Base-by-base conservation (phyloP, 805 yeast genomes). In the Saturnispora diversa region DNA sequence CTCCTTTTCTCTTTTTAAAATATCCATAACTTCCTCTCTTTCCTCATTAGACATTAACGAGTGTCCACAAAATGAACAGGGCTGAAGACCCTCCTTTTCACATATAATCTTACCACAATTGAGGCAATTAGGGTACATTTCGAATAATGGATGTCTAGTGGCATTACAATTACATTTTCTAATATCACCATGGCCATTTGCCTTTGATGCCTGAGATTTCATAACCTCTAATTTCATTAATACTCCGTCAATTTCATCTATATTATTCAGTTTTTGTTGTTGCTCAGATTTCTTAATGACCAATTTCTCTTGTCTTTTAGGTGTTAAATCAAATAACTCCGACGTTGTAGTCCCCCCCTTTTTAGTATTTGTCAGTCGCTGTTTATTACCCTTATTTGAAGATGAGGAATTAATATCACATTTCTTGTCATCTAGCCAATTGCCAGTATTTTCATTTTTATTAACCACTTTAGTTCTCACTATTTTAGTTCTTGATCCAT, bases 81-180 rank as follows among this genome's bases (percentile, higher is more conserved):
- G 92, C 44, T 88, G 92, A 19, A 85, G 64, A 0, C 97, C 97
- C 55, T 92, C 97, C 50, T 79, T 80, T 4, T 72, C 70, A 64
- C 99, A 92, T 2, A 92, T 84, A 31, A 92, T 84, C 58, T 87
- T 84, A 9, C 99, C 99, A 58, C 99, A 92, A 44, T 82, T 78
- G 30, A 92, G 62, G 53, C 99, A 92, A 56, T 92, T 92, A 1
- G 98, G 97, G 2, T 94, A 92, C 47, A 82, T 72, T 42, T 84
- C 94, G 47, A 86, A 82, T 23, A 92, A 62, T 3, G 96, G 95
- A 55, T 92, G 98, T 44, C 83, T 66, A 0, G 82, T 74, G 1
- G 90, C 97, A 77, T 80, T 84, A 54, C 97, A 88, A 46, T 80
- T 74, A 56, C 97, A 88, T 4, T 45, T 54, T 40, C 51, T 48